Conservation (phyloP, 2,329 filamentous ascomycete species). For the Alternaria consortialis region DNA sequence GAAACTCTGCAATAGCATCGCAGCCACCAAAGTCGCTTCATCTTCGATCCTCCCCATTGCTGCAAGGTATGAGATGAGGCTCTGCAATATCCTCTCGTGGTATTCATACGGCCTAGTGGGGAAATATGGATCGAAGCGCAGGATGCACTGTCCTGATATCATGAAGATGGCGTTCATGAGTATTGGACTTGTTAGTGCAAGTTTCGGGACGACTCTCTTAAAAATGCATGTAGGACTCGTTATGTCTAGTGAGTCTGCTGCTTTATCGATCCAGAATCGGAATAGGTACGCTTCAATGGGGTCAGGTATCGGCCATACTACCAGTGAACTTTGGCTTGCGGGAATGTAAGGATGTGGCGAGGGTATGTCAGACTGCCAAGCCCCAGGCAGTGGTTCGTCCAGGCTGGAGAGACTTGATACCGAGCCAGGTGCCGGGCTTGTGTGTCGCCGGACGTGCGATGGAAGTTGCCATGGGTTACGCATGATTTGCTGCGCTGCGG, state of each 20-base stretch:
- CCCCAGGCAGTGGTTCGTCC: slow-evolving; percentile 9
- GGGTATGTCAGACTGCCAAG: slow-evolving; percentile 11
- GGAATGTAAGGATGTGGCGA: neutral
- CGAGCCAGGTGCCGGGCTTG: slow-evolving; percentile 18
- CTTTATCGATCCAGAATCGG: slow-evolving; percentile 26
- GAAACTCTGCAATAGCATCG: slow-evolving; percentile 28
- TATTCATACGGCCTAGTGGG: slow-evolving; percentile 25
- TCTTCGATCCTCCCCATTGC: slow-evolving; percentile 26
- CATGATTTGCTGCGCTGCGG: neutral
- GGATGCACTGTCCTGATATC: slow-evolving; percentile 52
- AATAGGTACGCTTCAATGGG: slow-evolving; percentile 25
- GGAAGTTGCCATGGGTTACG: slow-evolving; percentile 9
- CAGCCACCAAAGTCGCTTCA: slow-evolving; percentile 27
- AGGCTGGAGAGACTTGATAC: slow-evolving; percentile 19
- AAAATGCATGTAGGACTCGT: slow-evolving; percentile 24
- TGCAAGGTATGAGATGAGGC: slow-evolving; percentile 28
- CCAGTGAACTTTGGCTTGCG: neutral
- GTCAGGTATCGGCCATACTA: slow-evolving; percentile 19
- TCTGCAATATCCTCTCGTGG: slow-evolving; percentile 26
- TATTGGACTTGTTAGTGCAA: slow-evolving; percentile 49
- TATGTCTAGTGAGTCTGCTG: slow-evolving; percentile 22
- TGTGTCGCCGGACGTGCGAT: slow-evolving; percentile 4
- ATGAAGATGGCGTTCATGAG: slow-evolving; percentile 53
- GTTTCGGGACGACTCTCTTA: slow-evolving; percentile 17
- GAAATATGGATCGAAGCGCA: slow-evolving; percentile 29